Base-by-base conservation (phyloP, 352 stramenopile species). In the Pythium periplocum region DNA sequence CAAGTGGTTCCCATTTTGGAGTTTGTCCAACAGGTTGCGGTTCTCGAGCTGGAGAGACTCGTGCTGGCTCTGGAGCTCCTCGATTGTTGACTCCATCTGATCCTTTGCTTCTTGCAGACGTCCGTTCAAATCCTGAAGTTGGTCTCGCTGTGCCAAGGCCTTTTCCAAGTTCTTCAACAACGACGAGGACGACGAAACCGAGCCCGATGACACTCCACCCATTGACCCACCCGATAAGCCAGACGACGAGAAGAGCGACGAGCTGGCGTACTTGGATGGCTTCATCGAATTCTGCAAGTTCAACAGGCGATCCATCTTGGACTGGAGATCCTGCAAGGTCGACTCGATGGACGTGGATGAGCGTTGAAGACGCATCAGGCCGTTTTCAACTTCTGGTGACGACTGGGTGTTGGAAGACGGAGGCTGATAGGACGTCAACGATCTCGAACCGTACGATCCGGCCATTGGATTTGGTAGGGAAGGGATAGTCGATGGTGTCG, bases 311-410 rank as follows among this genome's bases (percentile, higher is more conserved):
- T 90, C 83, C 63, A 93, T 75, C 61, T 93, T 93, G n/a, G 76
- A 72, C 17, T 93, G 77, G 1, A 93, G 42, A 36, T 90, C 83
- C 17, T 86, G 71, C 4, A 93, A 52, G 4, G 73, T 77, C 0
- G 78, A 84, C 52, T 93, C 83, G 37, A 93, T 85, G 34, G 83
- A 80, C n/a, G 78, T 83, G 0, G 83, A 90, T 30, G 83, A 87
- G 1, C 83, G 73, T 51, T 90, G 77, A 33, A 93, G 55, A n/a
- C 80, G 67, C 53, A 85, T 59, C 32, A 93, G 73, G 31, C 70
- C 71, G 49, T 70, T 84, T 35, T 93, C 83, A 10, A 90, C 44
- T 52, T 89, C 76, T 1, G 56, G 42, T 7, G 45, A 42, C 5
- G 35, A 30, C 45, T 26, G 11, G 26, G 37, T 34, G 4, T 49